A percentile compares a stretch with the other conserved stretches of the same genome.
phyloP scores from a whole-genome alignment of 805 yeast genomes.

The Sugiyamaella americana region DNA sequence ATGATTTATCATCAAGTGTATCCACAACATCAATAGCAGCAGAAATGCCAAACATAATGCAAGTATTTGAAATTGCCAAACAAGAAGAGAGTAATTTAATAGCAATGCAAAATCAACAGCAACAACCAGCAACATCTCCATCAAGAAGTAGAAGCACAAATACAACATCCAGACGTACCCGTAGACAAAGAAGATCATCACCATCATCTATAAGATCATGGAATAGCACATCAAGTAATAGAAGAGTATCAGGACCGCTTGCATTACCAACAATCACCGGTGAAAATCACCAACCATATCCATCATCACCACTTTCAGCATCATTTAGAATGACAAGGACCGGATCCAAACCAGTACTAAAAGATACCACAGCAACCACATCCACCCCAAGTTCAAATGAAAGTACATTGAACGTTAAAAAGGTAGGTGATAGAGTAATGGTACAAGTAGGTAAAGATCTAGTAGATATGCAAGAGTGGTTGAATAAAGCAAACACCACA shows the following conservation, averaged over 20 bases:
- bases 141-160: not conserved
- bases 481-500: constrained; percentile 15
- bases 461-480: constrained; percentile 29
- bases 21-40: constrained; percentile 19
- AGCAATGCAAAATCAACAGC: constrained; percentile 3
- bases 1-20: constrained; percentile 7
- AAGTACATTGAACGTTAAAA: constrained; percentile 20
- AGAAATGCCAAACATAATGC: constrained; percentile 22
- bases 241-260: not conserved
- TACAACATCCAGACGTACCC: not conserved
- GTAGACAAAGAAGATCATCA: not conserved
- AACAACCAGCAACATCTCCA: constrained; percentile 1
- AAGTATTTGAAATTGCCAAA: constrained; percentile 23
- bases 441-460: constrained; percentile 18
- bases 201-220: not conserved
- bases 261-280: not conserved
- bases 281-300: not conserved
- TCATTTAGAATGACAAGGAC: not conserved
- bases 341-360: not conserved
- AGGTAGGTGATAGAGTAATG: constrained; percentile 25
- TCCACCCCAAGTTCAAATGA: not conserved
- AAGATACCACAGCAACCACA: not conserved
- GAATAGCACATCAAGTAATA: not conserved
- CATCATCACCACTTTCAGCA: constrained; percentile 1
- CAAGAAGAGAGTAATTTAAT: constrained; percentile 10